Conservation (phyloP, 2,329 filamentous ascomycete species). For the Claviceps capensis region DNA sequence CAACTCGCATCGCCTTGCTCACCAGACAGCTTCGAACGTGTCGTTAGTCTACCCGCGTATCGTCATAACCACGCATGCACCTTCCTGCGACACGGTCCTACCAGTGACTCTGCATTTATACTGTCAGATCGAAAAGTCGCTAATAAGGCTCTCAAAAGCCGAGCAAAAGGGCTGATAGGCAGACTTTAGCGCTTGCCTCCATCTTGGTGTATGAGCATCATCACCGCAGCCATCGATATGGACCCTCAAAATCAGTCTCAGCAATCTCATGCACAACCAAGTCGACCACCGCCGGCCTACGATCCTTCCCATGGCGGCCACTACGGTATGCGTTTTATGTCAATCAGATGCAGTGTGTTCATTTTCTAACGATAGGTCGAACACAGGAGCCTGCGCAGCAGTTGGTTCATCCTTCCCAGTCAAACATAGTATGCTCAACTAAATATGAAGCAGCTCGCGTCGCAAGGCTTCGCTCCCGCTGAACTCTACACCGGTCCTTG, state of each 20-base stretch:
- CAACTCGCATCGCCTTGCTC: background rate
- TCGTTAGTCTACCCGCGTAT: background rate
- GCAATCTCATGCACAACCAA: conserved; percentile 41
- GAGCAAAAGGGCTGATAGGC: background rate
- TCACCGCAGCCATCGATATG: conserved; percentile 15
- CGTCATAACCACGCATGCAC: background rate
- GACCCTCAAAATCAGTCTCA: conserved; percentile 31
- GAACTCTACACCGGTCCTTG: conserved; percentile 90
- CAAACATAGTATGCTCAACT: conserved; percentile 9
- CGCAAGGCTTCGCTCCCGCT: conserved; percentile 77
- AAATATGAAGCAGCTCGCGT: conserved; percentile 51
- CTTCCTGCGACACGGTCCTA: background rate
- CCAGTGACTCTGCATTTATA: background rate
- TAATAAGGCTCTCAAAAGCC: background rate
- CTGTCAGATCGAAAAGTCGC: background rate
- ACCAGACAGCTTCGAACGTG: background rate
- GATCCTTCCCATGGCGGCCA: conserved; percentile 62
- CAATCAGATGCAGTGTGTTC: background rate
- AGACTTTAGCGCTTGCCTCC: background rate
- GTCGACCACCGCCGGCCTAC: conserved; percentile 51
- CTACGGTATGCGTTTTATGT: conserved; percentile 46
- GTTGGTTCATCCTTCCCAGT: conserved; percentile 16
- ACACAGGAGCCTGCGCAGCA: conserved; percentile 32
- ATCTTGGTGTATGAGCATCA: background rate
- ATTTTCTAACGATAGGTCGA: conserved; percentile 9